Conservation (phyloP, 2,329 filamentous ascomycete species). For the Paraphaeosphaeria sporulosa region DNA sequence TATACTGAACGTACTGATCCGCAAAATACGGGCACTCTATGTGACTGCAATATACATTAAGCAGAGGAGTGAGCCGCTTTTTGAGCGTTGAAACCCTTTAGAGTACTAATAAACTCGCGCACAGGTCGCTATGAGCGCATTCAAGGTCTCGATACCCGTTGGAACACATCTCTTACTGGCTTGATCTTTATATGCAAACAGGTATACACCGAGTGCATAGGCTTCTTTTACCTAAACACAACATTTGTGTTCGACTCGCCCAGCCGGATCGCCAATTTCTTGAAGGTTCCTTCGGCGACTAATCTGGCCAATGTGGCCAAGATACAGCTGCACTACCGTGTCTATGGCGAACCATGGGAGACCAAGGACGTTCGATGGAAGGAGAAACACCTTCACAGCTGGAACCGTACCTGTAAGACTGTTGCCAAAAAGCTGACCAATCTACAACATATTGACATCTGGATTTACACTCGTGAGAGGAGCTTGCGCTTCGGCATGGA, state of each 20-base stretch:
- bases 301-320: conserved; percentile 34
- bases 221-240: conserved; percentile 39
- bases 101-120: conserved; percentile 23
- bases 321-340: conserved; percentile 39
- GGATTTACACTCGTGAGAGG: conserved; percentile 25
- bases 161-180: conserved; percentile 37
- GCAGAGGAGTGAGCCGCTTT: background rate
- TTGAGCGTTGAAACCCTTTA: background rate
- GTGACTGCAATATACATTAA: background rate
- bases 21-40: background rate
- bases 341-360: conserved; percentile 33
- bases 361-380: conserved; percentile 28
- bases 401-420: conserved; percentile 31
- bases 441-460: conserved; percentile 33
- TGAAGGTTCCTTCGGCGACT: conserved; percentile 25
- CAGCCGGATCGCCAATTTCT: conserved; percentile 34
- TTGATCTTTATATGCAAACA: conserved; percentile 41
- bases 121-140: conserved; percentile 29
- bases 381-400: conserved; percentile 33
- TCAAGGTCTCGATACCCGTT: conserved; percentile 33
- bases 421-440: conserved; percentile 28
- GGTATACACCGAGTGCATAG: conserved; percentile 33
- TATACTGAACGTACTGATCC: background rate
- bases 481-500: conserved; percentile 31
- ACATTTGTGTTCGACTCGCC: conserved; percentile 41